Base-by-base conservation (phyloP, 768 basidiomycete species). In the Ramaria sp. region DNA sequence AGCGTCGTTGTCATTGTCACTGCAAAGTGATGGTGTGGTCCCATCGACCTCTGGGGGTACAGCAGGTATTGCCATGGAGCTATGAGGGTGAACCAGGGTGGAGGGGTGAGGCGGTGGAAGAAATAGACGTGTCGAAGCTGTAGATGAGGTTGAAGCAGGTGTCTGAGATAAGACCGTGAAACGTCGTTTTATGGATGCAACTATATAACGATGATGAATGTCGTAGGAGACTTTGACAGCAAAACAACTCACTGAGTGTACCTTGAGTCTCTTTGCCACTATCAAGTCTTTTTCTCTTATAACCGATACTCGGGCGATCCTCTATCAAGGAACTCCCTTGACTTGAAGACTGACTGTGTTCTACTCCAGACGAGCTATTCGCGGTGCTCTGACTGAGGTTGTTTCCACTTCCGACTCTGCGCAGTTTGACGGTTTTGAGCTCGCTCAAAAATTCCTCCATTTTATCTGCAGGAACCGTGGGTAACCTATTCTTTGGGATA, bases 361-460 rank as follows among this genome's bases (percentile, higher is more conserved):
- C 55, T 15, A 30, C 15, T 30, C 56, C 42, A 19, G 20, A 33
- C 31, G 63, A 59, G 13, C 54, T 56, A 30, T 48, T 51, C 51
- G n/a, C 59, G 54, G 27, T 60, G 43, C 13, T 60, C 56, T 57
- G 62, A 59, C 24, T 62, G 59, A n/a, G 15, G 19, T 59, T 54
- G 4, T 65, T 64, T 37, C 63, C 65, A n/a, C 68, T 66, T 41
- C 68, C 68, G 0, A 84, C 80, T 66, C 79, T 87, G 60, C 78
- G 77, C 51, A 91, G 63, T 49, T 83, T 74, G 24, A 82, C 84
- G 1, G 78, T 84, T 73, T 88, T 90, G 76, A 91, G 82, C 67
- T 91, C 88, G 6, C 71, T 82, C 60, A 91, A 68, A 63, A 91
- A 91, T 1, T 83, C 86, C 0, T 84, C 84, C 85, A 91, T 88